phyloP scores from a whole-genome alignment of 108 stramenopile species.

The Pseudonitzschia multiseries region DNA sequence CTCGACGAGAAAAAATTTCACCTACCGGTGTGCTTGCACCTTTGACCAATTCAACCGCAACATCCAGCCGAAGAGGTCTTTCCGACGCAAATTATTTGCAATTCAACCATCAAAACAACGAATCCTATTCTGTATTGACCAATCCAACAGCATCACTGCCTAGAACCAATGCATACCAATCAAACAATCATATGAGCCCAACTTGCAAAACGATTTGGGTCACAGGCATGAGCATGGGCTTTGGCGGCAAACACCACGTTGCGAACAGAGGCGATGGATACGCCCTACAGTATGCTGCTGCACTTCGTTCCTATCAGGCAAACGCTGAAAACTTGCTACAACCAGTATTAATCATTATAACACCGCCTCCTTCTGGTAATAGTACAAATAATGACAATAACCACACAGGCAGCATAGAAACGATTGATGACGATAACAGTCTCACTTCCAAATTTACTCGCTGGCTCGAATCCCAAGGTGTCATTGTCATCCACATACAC shows the following conservation, averaged over 20 bases:
- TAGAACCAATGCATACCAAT: too few relatives aligned
- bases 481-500: conserved; percentile 2
- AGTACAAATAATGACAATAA: neutral
- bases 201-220: conserved; percentile 8
- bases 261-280: conserved; percentile 1
- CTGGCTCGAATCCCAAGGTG: conserved; percentile 4
- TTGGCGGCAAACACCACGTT: neutral
- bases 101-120: too few relatives aligned
- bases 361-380: neutral
- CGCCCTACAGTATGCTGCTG: neutral
- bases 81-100: too few relatives aligned
- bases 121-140: too few relatives aligned
- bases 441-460: neutral
- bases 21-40: neutral
- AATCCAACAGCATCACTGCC: too few relatives aligned
- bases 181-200: neutral
- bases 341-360: neutral
- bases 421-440: neutral
- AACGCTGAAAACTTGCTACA: neutral
- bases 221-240: conserved; percentile 15
- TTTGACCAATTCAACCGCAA: too few relatives aligned
- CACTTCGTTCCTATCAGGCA: neutral
- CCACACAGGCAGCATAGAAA: too few relatives aligned
- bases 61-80: too few relatives aligned
- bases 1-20: neutral